Evolutionary conservation across 768 basidiomycete genomes (phyloP), one percentile per base, ranked within the genome.

Genomic region (Suillus americanus): DNA sequence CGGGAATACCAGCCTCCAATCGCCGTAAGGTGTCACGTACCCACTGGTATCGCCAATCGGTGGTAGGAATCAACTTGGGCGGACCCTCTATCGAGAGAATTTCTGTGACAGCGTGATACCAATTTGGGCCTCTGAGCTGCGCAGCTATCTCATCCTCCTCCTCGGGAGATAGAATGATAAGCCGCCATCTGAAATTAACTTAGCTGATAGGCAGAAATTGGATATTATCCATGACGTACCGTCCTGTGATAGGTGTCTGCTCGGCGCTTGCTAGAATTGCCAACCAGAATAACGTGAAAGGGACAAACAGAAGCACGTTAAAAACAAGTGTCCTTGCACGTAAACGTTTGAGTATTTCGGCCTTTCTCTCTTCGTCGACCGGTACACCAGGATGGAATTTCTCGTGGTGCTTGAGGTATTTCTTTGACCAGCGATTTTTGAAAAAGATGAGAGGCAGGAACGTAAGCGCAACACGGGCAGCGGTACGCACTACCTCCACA

Each of bases 21-120:
- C 81, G 81, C 20, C 91, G 86, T 25, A 98, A 79, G 2, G 92
- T 94, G 23, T 87, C 83, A 62, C 85, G 83, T 13, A 97, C 94
- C 96, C 97, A 98, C 23, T 79, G 72, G 73, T 92, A 91, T 64
- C 96, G 86, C 97, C 97, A 99, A 77, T 99, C 97, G 30, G 81
- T 83, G 1, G 82, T 75, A 40, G 91, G 85, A 61, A 99, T 82
- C 43, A 92, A 81, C 50, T 79, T 79, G 5, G 86, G 85, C 59
- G 86, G 76, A 6, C 86, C 87, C 65, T 90, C 83, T 65, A 84
- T 73, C 8, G 89, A 81, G 14, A 98, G 83, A 53, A 97, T 92
- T 45, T 91, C 87, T 43, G 85, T 83, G 23, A 98, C 90, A 43
- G 93, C 89, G 66, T 83, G 80, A 75, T 91, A 94, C 95, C 95